phyloP scores from a whole-genome alignment of 139 green algal genomes.

The Tetradesmus lagerheimii region DNA sequence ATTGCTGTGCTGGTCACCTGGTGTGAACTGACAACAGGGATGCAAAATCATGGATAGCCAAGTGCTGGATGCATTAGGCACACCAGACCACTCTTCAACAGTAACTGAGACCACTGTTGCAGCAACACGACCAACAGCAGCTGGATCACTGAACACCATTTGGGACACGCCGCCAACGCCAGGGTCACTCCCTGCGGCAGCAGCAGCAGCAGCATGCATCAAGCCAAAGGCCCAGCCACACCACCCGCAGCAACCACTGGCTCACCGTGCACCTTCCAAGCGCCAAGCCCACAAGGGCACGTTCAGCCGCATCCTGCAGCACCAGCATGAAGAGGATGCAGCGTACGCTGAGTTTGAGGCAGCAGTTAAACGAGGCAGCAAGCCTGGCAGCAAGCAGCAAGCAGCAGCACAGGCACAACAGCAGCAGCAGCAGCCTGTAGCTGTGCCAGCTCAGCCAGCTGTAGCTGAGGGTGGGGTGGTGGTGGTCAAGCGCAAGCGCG shows the following conservation, averaged over 20 bases:
- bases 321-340: not conserved
- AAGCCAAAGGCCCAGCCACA: not conserved
- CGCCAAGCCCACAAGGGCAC: slow-evolving; percentile 10
- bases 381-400: not conserved
- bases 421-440: not conserved
- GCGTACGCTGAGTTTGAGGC: slow-evolving; percentile 12
- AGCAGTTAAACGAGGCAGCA: not conserved
- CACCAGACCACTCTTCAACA: not conserved
- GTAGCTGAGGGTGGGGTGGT: not conserved
- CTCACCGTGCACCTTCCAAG: not conserved
- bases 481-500: not conserved
- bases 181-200: not conserved
- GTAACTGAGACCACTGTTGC: not conserved
- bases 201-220: not conserved
- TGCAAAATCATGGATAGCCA: not conserved
- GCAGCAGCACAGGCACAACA: not conserved
- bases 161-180: not conserved
- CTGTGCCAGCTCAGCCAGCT: not conserved
- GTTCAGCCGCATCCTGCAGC: slow-evolving; percentile 1
- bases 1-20: not conserved
- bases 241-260: not conserved
- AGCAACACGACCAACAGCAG: not conserved
- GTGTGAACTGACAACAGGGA: not conserved
- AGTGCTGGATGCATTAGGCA: not conserved
- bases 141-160: not conserved